Base-by-base conservation (phyloP, 257 asterid genomes). In the Avicennia marina region DNA sequence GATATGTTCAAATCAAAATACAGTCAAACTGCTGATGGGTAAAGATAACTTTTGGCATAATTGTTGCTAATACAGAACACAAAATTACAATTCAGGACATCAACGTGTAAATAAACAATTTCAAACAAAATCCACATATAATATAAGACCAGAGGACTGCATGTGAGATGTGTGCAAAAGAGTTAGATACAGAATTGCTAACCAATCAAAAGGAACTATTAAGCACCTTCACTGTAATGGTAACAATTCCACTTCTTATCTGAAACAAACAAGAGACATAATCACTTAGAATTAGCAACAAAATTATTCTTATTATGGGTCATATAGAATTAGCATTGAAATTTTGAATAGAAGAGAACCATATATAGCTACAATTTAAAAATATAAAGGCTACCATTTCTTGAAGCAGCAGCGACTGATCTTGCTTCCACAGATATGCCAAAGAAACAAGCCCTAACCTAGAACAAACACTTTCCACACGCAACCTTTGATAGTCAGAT, bases 341-440 rank as follows among this genome's bases (percentile, higher is more conserved):
- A 27, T 44, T 26, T 52, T 19, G 36, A 32, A 25, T 41, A 43
- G 55, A 51, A 66, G 11, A 36, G 6, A 11, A 36, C 12, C 12
- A 33, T 4, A 34, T 32, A 27, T 20, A n/a, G 41, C 44, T 48
- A 11, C 18, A 43, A 46, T 40, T 59, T 60, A 32, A 24, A 49
- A 56, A 55, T 34, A 50, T 42, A 60, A 65, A 15, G 26, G 48
- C 71, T 76, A 88, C 98, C 98, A 91, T 88, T 71, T 85, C 81
- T 52, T 63, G 78, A 57, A 91, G 96, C 67, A 91, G 96, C 49
- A 65, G 68, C 5, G 94, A 75, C 75, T 91, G 96, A 61, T 91
- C 95, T 70, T 85, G 95, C 90, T 64, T 88, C 98, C 98, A 91
- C 75, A 91, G 72, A 74, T 85, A 91, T 42, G 95, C 83, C 83